Conservation (phyloP, 176 grass and related monocot genomes). For the Elaeis guineensis region DNA sequence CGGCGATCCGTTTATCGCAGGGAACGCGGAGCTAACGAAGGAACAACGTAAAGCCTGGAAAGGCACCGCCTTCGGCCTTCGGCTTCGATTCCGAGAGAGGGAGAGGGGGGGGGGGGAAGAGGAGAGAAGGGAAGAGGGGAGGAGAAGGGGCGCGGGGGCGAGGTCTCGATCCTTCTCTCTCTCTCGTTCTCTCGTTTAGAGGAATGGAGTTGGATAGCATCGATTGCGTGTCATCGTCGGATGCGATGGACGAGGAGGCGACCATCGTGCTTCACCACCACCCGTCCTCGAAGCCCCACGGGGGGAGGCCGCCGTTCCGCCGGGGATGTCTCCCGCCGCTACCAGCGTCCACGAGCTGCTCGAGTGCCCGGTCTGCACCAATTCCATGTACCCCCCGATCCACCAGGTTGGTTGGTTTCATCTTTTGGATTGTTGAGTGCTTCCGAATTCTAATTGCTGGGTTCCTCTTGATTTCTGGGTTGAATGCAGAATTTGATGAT, state of each 20-base stretch:
- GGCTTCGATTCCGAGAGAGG: no score
- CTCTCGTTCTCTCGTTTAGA: no score
- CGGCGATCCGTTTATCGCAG: no score
- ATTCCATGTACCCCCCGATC: conserved; percentile 21
- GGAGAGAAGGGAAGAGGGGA: no score
- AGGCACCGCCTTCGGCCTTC: no score
- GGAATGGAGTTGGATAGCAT: conserved; percentile 5
- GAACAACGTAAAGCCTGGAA: no score
- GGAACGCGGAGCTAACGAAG: no score
- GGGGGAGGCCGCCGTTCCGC: not conserved
- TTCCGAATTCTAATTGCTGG: not conserved
- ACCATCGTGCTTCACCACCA: not conserved
- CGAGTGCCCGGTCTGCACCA: conserved; percentile 24
- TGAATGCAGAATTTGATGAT: no score
- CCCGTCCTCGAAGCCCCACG: not conserved
- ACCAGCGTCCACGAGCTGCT: conserved; percentile 24
- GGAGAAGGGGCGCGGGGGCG: no score
- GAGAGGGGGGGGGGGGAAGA: no score
- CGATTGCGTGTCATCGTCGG: conserved; percentile 9
- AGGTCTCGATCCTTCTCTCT: no score
- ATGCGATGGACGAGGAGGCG: conserved; percentile 5
- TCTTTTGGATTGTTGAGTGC: not conserved
- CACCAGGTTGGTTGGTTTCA: conserved; percentile 10
- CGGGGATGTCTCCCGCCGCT: not conserved
- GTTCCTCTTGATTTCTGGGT: conserved; percentile 5